Evolutionary conservation across 179 eudicot genomes (phyloP), one percentile per base, ranked within the genome.

Genomic region (Silene vulgaris): DNA sequence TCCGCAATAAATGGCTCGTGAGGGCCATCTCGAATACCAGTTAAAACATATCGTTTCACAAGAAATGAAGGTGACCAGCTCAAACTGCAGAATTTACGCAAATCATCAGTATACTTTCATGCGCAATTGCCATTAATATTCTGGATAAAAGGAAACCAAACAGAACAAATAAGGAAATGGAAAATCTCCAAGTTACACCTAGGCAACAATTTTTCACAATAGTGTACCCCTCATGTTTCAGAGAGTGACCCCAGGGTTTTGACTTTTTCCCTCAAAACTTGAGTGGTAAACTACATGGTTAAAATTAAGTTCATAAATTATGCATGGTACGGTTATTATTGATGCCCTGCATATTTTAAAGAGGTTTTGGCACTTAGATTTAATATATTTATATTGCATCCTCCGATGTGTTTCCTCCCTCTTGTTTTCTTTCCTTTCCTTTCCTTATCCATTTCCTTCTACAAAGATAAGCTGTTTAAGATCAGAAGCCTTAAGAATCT

Each of bases 1-100:
- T 96, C 99, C 52, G 99, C 99, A 71, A 96, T 96, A 77, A 96
- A 96, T 65, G 99, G 99, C 80, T 96, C 99, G 61, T 93, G 99
- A 35, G 97, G 99, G 67, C 96, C 97, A 79, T 87, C 91, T 13
- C 86, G 90, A 64, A 96, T 96, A 63, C 99, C 99, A 32, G 89
- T 84, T 73, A 96, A 82, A 83, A 96, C 92, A 79, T 93, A 87
- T 66, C 99, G 84, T 74, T 93, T 93, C 87, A 96, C 88, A 82
- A 96, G 86, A 81, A 96, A 96, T 14, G 99, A 85, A 79, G 99
- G 99, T 60, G 93, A 73, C 99, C 97, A 93, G 82, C 96, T 87
- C 84, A 93, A 93, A 81, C 99, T 96, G 94, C 84, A 87, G 76
- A 54, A 86, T 83, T 82, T 74, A 61, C 71, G 74, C 32, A 61